Base-by-base conservation (phyloP, 176 grass and related monocot genomes). In the Thalia dealbata region DNA sequence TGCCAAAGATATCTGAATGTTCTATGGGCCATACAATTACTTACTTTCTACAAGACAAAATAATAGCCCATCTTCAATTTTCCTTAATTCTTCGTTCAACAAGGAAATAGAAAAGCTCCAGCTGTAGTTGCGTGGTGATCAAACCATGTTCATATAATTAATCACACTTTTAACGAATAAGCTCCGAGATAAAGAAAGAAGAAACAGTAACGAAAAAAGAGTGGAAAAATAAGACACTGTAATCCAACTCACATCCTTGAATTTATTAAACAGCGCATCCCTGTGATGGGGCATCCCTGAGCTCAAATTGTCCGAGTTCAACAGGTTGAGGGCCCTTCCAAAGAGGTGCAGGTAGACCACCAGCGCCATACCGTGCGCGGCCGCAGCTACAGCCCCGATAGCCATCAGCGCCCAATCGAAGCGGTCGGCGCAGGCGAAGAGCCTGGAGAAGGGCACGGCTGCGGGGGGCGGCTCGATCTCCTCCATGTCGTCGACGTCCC, bases 391-490 rank as follows among this genome's bases (percentile, higher is more conserved):
- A 68, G 95, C 81, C 45, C 95, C 95, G 2, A 75, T 85, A 2
- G 82, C 81, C 88, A 99, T 99, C 22, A 99, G 90, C 56, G 70
- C 90, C 95, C 90, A 99, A 74, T 99, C 95, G 71, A 99, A n/a
- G 68, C 95, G 70, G 77, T 99, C 90, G 9, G 95, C 95, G 25
- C 85, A 99, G 71, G 91, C 95, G 56, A 99, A 99, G 11, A 99
- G 83, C 87, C 95, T 88, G 73, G 85, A 88, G 87, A 99, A 99
- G 5, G 95, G 91, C 35, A 92, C 95, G 16, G 90, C 85, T 0
- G 88, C 80, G 12, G 95, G 95, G 24, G 95, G 90, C 6, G 90
- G 87, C 85, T 88, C 89, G 30, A 91, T 88, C 82, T 93, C 90
- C 44, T 89, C 86, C 13, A 84, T 85, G 41, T 93, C 95, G 14